These are phyloP conservation scores for Alternaria gaisen DNA, from an alignment of 2,329 filamentous ascomycete species.

Conservation along the genomic window DNA sequence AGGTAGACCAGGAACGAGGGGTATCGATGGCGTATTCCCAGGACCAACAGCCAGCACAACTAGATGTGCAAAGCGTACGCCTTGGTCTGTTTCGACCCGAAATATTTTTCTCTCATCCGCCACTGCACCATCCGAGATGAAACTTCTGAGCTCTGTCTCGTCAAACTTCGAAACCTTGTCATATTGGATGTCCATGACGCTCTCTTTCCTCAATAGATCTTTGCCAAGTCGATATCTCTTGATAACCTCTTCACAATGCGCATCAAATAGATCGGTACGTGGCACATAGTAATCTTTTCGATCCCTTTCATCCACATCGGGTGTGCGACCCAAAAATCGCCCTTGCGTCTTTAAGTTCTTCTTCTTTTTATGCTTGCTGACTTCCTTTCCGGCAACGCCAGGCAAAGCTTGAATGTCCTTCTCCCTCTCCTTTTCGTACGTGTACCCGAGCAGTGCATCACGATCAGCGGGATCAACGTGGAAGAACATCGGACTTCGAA, in stretches of 20 bases:
- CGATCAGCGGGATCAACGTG: conserved; percentile 79
- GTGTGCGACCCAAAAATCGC: conserved; percentile 53
- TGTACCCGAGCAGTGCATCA: conserved; percentile 75
- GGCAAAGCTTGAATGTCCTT: conserved; percentile 73
- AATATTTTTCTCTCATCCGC: conserved; percentile 66
- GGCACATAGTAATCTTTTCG: conserved; percentile 59
- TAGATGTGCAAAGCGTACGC: conserved; percentile 64
- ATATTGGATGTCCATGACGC: conserved; percentile 69
- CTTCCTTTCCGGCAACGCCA: conserved; percentile 79
- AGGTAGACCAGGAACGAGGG: conserved; percentile 57
- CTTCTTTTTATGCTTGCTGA: conserved; percentile 79
- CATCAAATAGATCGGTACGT: conserved; percentile 51
- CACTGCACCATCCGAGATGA: conserved; percentile 27
- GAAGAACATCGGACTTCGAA: conserved; percentile 84
- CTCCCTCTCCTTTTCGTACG: conserved; percentile 68
- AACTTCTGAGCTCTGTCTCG: conserved; percentile 28
- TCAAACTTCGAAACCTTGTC: conserved; percentile 53
- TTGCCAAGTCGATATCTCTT: conserved; percentile 59
- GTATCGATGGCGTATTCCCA: conserved; percentile 62
- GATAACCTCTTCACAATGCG: conserved; percentile 54
- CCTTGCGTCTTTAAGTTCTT: conserved; percentile 64
- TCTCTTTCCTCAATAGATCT: conserved; percentile 67
- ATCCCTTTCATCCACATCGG: conserved; percentile 57
- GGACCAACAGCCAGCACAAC: conserved; percentile 77
- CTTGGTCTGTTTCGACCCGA: conserved; percentile 66